Base-by-base conservation (phyloP, 225 moss, liverwort and hornwort species). In the Pseudoscleropodium purum region DNA sequence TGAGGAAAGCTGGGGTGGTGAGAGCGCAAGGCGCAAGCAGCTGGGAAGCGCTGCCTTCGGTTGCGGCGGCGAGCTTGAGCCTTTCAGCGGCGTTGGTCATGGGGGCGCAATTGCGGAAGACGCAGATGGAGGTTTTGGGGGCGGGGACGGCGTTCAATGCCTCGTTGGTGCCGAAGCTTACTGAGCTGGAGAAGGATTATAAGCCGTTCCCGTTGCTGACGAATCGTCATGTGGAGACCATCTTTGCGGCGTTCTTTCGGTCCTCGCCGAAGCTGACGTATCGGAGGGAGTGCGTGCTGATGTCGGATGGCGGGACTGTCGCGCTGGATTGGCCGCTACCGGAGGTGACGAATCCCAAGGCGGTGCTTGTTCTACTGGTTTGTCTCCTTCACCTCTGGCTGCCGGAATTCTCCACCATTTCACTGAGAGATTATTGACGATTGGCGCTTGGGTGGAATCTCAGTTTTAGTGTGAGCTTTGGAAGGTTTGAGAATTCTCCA, bases 221-320 rank as follows among this genome's bases (percentile, higher is more conserved):
- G 67, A 97, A 99, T 85, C 86, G 97, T 26, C 99, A 99, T 90
- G 95, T 95, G 61, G 99, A 99, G 91, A 99, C 99, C 31, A 94
- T 99, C 89, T 96, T 99, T 81, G 95, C 99, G 5, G 90, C 99
- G 33, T 91, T 92, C 84, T 99, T 94, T 63, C 96, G 99, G 36
- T 92, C 96, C 25, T 87, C 94, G 90, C 99, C 99, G 19, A 89
- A 88, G 54, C 84, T 99, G 66, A 87, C 88, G 33, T 97, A 93
- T 88, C 92, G 94, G 86, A 92, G 99, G 82, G 99, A 97, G 86
- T 95, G 93, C 87, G 72, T 97, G 90, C 94, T 89, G 47, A 97
- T 97, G 96, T 41, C 91, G 73, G 99, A 99, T 86, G 96, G 97
- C 10, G 99, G 99, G 79, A 97, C 99, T 16, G 96, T 99, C 33